Evolutionary conservation across 75 land plant genomes (phyloP).

Genomic region (Sequoiadendron giganteum): DNA sequence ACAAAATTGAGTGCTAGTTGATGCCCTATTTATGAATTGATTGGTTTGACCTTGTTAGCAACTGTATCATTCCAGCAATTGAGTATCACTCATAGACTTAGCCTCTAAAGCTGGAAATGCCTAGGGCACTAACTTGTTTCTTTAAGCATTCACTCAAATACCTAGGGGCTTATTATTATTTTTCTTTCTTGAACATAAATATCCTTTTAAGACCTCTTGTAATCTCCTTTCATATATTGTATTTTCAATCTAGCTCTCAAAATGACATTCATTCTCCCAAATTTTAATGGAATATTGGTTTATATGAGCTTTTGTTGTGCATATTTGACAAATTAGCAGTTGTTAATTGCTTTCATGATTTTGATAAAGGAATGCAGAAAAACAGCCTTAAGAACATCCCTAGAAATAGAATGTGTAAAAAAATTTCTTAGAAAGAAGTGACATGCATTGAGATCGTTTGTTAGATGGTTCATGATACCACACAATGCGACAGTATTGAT

Average conservation of each 20-base stretch:
- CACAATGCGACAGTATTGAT: neutral
- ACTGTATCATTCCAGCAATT: too few relatives aligned
- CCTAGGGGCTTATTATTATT: too few relatives aligned
- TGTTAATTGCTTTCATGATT: neutral
- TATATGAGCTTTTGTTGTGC: neutral
- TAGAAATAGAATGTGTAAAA: neutral
- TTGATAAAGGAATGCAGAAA: neutral
- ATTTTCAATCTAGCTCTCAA: neutral
- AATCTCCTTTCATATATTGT: neutral
- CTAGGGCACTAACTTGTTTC: neutral
- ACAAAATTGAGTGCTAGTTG: too few relatives aligned
- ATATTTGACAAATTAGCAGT: neutral
- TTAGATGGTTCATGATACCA: neutral
- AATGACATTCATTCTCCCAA: neutral
- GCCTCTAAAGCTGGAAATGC: neutral
- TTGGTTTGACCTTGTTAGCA: too few relatives aligned
- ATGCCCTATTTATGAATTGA: too few relatives aligned
- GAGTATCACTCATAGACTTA: neutral
- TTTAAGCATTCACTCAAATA: neutral
- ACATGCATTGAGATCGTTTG: neutral
- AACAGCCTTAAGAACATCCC: neutral
- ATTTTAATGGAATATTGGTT: neutral
- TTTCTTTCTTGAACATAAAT: neutral
- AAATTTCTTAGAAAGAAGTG: neutral
- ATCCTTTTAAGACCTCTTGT: neutral